These are phyloP conservation scores for Hirsutella minnesotensis DNA, from an alignment of 2,329 filamentous ascomycete genomes.

Conservation along the genomic window DNA sequence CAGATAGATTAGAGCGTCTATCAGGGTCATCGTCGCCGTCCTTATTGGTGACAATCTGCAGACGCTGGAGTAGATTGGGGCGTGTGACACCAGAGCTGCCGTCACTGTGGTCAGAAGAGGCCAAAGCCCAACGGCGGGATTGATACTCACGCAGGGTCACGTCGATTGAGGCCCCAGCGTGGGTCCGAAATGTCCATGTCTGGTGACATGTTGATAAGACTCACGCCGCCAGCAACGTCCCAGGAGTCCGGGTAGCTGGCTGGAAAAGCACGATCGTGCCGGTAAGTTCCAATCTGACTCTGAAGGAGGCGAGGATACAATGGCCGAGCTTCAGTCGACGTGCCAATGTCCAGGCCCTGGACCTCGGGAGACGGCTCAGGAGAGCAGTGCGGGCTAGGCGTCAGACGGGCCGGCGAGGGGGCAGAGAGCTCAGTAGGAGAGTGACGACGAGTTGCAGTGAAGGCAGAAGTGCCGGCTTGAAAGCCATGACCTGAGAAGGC, in stretches of 20 bases:
- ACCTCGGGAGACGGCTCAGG: not conserved
- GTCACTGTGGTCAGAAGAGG: not conserved
- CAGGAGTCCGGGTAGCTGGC: no score
- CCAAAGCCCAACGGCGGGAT: not conserved
- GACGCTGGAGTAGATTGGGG: not conserved
- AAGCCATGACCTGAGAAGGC: not conserved
- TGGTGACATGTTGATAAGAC: not conserved
- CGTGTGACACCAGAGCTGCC: not conserved
- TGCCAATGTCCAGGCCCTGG: not conserved
- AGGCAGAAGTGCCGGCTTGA: not conserved
- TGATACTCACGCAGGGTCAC: not conserved
- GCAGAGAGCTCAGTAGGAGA: not conserved
- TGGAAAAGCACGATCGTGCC: no score
- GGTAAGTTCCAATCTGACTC: not conserved
- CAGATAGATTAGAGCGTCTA: no score
- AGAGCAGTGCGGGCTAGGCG: conserved; percentile 2
- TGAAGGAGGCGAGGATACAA: not conserved
- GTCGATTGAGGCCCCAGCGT: not conserved
- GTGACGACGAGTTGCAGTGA: not conserved
- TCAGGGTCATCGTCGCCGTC: no score
- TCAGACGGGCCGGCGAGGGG: not conserved
- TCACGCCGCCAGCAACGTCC: not conserved
- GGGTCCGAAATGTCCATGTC: not conserved
- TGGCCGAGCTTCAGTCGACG: no score
- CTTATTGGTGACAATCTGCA: no score